Conservation (phyloP, 2,329 filamentous ascomycete genomes). For the Xenoacremonium recifei region DNA sequence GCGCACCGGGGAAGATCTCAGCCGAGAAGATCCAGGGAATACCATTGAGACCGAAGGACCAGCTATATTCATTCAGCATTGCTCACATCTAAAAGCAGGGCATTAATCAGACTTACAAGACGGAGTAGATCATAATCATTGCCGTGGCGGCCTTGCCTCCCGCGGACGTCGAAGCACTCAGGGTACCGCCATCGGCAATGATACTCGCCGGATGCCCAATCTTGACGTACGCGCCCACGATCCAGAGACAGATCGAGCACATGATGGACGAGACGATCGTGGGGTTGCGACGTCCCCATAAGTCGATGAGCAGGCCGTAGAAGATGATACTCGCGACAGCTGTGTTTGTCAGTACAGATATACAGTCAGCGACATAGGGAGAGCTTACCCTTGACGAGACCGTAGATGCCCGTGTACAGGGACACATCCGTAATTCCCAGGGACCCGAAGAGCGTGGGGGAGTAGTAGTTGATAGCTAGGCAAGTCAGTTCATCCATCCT, state of each 20-base stretch:
- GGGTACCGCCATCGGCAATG: constrained; percentile 40
- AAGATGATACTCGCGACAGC: constrained; percentile 41
- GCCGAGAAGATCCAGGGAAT: constrained; percentile 45
- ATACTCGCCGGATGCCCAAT: constrained; percentile 46
- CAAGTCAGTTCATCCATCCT: constrained; percentile 9
- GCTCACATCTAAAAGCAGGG: neutral
- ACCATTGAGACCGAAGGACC: constrained; percentile 44
- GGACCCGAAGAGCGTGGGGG: constrained; percentile 39
- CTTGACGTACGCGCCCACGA: constrained; percentile 53
- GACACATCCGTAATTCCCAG: constrained; percentile 44
- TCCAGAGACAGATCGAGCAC: constrained; percentile 49
- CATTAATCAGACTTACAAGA: constrained; percentile 41
- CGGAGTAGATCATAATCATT: constrained; percentile 53
- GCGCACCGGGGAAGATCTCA: constrained; percentile 43
- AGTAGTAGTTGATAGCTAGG: constrained; percentile 43
- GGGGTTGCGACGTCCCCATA: constrained; percentile 38
- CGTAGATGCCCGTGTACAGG: constrained; percentile 52
- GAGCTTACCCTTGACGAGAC: constrained; percentile 37
- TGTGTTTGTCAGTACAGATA: constrained; percentile 8
- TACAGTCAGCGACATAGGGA: rapidly evolving
- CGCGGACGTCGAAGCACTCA: constrained; percentile 39
- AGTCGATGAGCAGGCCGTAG: constrained; percentile 38
- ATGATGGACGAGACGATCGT: constrained; percentile 47
- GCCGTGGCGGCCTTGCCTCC: constrained; percentile 53
- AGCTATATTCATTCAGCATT: constrained; percentile 22